Evolutionary conservation across 2,329 filamentous ascomycete species (phyloP).

Genomic region (Septoria linicola): DNA sequence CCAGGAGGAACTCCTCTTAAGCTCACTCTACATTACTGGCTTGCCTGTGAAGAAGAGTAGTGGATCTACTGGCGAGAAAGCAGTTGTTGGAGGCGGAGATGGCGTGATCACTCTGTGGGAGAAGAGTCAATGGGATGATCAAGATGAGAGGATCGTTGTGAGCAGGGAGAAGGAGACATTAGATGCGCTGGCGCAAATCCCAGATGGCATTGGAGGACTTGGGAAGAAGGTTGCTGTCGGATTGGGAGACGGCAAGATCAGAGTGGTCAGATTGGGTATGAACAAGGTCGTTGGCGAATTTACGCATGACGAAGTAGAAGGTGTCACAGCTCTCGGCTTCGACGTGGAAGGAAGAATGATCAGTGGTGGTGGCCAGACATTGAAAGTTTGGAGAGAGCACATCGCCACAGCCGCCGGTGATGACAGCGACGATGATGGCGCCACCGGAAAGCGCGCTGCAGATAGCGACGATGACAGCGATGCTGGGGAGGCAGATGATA

Average conservation of each 20-base stretch:
- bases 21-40: slow-evolving; percentile 73
- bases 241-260: slow-evolving; percentile 74
- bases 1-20: slow-evolving; percentile 90
- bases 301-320: slow-evolving; percentile 82
- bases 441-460: slow-evolving; percentile 46
- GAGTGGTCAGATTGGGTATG: slow-evolving; percentile 70
- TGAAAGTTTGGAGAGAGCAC: slow-evolving; percentile 88
- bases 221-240: slow-evolving; percentile 77
- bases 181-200: slow-evolving; percentile 72
- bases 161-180: slow-evolving; percentile 67
- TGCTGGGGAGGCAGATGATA: slow-evolving; percentile 35
- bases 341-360: slow-evolving; percentile 85
- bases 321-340: slow-evolving; percentile 77
- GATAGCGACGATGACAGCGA: slow-evolving; percentile 50
- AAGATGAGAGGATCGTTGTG: slow-evolving; percentile 83
- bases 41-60: slow-evolving; percentile 63
- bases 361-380: slow-evolving; percentile 76
- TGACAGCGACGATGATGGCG: slow-evolving; percentile 45
- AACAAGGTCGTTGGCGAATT: slow-evolving; percentile 70
- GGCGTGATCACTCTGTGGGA: slow-evolving; percentile 93
- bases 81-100: slow-evolving; percentile 73
- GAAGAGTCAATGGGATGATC: slow-evolving; percentile 90
- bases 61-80: slow-evolving; percentile 68
- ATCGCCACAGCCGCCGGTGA: slow-evolving; percentile 56
- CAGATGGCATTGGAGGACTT: slow-evolving; percentile 64